phyloP scores from a whole-genome alignment of 768 basidiomycete species.

The Ramaria sp. region DNA sequence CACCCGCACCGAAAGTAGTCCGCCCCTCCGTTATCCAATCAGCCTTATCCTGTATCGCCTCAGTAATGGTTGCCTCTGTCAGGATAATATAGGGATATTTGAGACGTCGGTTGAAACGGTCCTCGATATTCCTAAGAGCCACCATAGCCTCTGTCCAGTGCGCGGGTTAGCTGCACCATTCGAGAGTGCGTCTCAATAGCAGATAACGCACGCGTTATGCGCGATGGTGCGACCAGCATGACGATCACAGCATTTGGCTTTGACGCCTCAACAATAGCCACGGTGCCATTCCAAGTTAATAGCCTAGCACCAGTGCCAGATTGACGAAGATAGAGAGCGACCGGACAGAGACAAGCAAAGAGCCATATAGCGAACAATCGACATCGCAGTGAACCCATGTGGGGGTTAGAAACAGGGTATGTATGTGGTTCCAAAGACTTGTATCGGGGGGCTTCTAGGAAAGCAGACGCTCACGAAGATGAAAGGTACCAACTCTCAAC shows the following conservation, averaged over 20 bases:
- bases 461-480: background rate
- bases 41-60: background rate
- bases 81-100: constrained; percentile 7
- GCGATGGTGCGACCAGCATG: constrained; percentile 5
- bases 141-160: constrained; percentile 2
- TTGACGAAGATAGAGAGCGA: background rate
- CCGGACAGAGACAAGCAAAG: background rate
- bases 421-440: background rate
- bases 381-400: background rate
- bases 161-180: background rate
- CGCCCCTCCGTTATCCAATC: background rate
- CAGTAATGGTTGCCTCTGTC: background rate
- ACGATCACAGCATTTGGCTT: constrained; percentile 7
- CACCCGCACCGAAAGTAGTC: background rate
- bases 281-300: background rate
- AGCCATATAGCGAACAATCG: background rate
- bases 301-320: background rate
- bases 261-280: background rate
- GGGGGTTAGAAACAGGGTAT: background rate
- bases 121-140: constrained; percentile 3
- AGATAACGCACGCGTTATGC: background rate
- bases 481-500: too few species aligned
- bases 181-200: background rate
- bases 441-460: background rate
- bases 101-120: constrained; percentile 3